Evolutionary conservation across 179 eudicot genomes (phyloP).

Genomic region (Beta lomatogona): DNA sequence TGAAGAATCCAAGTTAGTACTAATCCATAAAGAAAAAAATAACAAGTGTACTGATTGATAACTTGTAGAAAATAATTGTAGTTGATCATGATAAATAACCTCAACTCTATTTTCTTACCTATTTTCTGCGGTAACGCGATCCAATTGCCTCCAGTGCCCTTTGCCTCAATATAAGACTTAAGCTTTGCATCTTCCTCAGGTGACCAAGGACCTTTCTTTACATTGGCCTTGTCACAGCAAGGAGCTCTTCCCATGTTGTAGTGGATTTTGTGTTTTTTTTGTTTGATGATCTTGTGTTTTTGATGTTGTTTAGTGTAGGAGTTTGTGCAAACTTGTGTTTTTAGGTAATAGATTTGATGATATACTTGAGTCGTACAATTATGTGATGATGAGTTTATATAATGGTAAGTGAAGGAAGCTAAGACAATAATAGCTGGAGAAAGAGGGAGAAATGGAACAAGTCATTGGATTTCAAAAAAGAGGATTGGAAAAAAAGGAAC

Average conservation of each 20-base stretch:
- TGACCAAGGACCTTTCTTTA: conserved; percentile 88
- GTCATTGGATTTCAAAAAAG: conserved; percentile 37
- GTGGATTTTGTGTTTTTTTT: not conserved
- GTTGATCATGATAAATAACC: no score
- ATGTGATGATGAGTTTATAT: conserved; percentile 32
- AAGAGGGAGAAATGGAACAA: conserved; percentile 43
- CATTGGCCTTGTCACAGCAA: conserved; percentile 85
- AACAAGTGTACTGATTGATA: not conserved
- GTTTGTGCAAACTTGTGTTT: not conserved
- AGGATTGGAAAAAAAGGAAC: conserved; percentile 17
- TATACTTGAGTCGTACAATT: conserved; percentile 26
- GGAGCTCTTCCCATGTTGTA: conserved; percentile 79
- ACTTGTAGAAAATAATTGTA: no score
- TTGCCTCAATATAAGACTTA: conserved; percentile 60
- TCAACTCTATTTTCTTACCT: conserved; percentile 35
- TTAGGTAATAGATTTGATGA: not conserved
- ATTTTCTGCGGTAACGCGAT: conserved; percentile 78
- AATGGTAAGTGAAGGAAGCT: conserved; percentile 34
- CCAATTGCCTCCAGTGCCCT: conserved; percentile 84
- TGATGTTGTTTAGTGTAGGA: conserved; percentile 9
- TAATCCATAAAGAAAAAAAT: not conserved
- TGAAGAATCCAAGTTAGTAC: conserved; percentile 24
- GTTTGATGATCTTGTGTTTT: not conserved
- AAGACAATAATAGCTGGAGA: conserved; percentile 67
- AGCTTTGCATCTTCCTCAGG: conserved; percentile 77